Evolutionary conservation across 768 basidiomycete genomes (phyloP).

Genomic region (Naganishia onofrii): DNA sequence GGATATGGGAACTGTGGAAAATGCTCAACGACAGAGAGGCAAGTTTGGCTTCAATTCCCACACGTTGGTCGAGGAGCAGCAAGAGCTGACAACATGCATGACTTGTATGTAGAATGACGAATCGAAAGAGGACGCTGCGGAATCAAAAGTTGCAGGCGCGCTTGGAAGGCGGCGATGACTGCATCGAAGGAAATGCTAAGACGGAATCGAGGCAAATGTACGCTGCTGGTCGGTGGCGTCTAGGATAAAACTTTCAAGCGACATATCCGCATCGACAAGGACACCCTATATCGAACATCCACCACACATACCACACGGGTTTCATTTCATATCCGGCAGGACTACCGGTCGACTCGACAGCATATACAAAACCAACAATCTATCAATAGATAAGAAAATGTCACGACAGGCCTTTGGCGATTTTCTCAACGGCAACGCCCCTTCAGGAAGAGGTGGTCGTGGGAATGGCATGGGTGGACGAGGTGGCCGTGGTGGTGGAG

Average conservation of each 20-base stretch:
- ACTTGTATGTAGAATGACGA: too few species aligned
- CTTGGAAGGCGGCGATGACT: neutral
- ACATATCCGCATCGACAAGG: neutral
- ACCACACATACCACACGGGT: neutral
- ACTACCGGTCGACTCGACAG: neutral
- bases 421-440: conserved; percentile 16
- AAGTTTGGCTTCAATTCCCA: neutral
- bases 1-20: neutral
- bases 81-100: too few species aligned
- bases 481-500: conserved; percentile 5
- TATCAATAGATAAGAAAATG: conserved; percentile 18
- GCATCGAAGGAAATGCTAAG: neutral
- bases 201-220: neutral
- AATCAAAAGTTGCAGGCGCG: too few species aligned
- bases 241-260: neutral
- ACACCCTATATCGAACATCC: too few species aligned
- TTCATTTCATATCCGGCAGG: too few species aligned
- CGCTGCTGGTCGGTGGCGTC: neutral
- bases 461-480: conserved; percentile 16
- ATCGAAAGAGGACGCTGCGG: too few species aligned
- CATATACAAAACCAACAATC: neutral
- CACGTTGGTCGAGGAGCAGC: too few species aligned
- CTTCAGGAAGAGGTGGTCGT: conserved; percentile 8
- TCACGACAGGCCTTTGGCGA: conserved; percentile 32
- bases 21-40: neutral